phyloP scores from a whole-genome alignment of 495 filamentous ascomycete species.

The Neurospora tetrasperma region DNA sequence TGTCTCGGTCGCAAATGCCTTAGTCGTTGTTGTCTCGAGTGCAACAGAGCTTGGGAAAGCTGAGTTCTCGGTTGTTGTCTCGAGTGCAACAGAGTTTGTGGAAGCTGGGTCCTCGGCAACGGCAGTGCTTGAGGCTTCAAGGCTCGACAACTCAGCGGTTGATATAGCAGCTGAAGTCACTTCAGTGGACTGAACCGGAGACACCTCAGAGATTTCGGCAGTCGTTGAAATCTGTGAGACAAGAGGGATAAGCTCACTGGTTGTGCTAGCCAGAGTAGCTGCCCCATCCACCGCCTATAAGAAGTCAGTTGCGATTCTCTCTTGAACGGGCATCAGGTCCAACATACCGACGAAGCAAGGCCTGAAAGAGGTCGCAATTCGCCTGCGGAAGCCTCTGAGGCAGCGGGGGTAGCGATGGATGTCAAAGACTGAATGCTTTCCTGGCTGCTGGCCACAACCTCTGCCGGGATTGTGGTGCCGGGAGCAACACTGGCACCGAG shows the following conservation, averaged over 20 bases:
- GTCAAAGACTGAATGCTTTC: neutral
- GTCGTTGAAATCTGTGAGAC: neutral
- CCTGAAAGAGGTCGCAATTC: constrained; percentile 14
- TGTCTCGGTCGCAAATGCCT: neutral
- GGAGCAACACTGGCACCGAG: neutral
- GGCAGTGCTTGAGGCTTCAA: neutral
- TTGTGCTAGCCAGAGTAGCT: neutral
- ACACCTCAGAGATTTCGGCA: neutral
- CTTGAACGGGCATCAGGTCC: neutral
- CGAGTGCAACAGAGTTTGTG: neutral
- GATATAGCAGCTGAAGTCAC: neutral
- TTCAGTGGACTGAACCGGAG: neutral
- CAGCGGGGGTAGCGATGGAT: constrained; percentile 6
- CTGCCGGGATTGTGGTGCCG: constrained; percentile 3
- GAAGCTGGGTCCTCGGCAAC: neutral
- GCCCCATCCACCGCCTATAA: constrained; percentile 1
- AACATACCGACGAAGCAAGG: constrained; percentile 12
- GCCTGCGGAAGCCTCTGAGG: constrained; percentile 5
- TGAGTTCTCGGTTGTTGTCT: neutral
- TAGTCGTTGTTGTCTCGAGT: neutral
- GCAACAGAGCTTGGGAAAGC: neutral
- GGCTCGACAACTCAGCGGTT: neutral
- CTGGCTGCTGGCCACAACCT: constrained; percentile 9
- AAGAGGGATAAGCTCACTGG: neutral
- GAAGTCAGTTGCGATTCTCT: neutral